Evolutionary conservation across 257 asterid species (phyloP), one percentile per base, ranked within the genome.

Genomic region (Salvia splendens): DNA sequence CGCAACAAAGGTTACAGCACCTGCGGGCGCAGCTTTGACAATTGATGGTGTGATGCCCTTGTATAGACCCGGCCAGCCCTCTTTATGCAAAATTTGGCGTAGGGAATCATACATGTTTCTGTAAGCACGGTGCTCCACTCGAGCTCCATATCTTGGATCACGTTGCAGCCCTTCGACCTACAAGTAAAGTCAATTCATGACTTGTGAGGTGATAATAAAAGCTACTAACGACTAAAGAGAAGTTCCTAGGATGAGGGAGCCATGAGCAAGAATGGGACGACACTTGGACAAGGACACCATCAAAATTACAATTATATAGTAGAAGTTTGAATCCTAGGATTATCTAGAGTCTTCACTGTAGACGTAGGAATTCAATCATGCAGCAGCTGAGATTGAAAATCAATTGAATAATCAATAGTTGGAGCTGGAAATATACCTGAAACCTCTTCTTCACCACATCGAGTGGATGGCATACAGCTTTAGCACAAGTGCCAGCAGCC

Each of bases 381-480:
- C 8, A 53, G n/a, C 1, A 53, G 28, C 59, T 9, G 59, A 53
- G 38, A 20, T 28, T 14, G 46, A 8, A 38, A 9, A 20, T 16
- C 5, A 66, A 46, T 20, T 17, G 62, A 42, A 68, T 5, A 43
- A n/a, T 15, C 1, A 14, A 11, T 16, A 2, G 61, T 20, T 5
- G 63, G 56, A 35, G 49, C 28, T 3, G n/a, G 36, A 55, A 63
- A 71, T 56, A 20, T 78, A 94, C 99, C 94, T 94, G 99, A 77
- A 93, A 93, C 71, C 97, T 90, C 87, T 93, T 93, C 83, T 93
- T 93, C 53, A 93, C 91, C 60, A 93, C 97, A 73, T 93, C 99
- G 24, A 93, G 96, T 15, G 99, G 99, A 79, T 93, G 99, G 52
- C 99, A 93, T 20, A 80, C 95, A 20, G 86, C 92, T 75, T 93